Base-by-base conservation (phyloP, 805 yeast species). In the Spathaspora girioi region DNA sequence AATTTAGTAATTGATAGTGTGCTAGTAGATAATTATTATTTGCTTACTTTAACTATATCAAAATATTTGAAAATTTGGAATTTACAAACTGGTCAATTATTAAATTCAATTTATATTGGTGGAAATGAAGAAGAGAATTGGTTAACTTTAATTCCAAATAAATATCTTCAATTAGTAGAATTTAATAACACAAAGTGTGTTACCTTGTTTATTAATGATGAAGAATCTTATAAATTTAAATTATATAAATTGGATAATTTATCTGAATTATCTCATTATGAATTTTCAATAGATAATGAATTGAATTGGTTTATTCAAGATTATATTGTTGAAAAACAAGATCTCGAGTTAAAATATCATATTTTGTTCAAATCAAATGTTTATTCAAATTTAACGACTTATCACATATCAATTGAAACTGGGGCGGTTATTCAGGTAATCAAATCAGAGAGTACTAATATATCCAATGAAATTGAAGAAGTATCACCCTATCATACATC, bases 341-440 rank as follows among this genome's bases (percentile, higher is more conserved):
- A 29, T 10, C 11, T 10, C 32, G 23, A n/a, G 11, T 29, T 61
- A 8, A 43, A 47, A 15, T 75, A 72, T 55, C 62, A 66, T 51
- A 56, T 79, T 23, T 66, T 85, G 32, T 83, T 89, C 88, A 86
- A 84, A 59, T 81, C 87, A 56, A 84, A 85, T 54, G 75, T 80
- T 1, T 74, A 80, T 1, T 77, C 83, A 12, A 66, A 75, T 41
- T 56, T 80, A n/a, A 74, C 75, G 5, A 56, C 57, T 2, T 66
- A 64, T 47, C 35, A 41, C 1, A 20, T 61, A 5, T 51, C 56
- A 26, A 12, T 54, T 8, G 47, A 53, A 2, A 50, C 41, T 15
- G 69, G 68, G 1, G 31, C 52, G 3, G 46, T 57, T 10, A 26
- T 17, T 4, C 47, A 56, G 5, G 50, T 54, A 11, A 55, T 52